These are phyloP conservation scores for Metschnikowia orientalis DNA, from an alignment of 805 yeast species.

Conservation along the genomic window DNA sequence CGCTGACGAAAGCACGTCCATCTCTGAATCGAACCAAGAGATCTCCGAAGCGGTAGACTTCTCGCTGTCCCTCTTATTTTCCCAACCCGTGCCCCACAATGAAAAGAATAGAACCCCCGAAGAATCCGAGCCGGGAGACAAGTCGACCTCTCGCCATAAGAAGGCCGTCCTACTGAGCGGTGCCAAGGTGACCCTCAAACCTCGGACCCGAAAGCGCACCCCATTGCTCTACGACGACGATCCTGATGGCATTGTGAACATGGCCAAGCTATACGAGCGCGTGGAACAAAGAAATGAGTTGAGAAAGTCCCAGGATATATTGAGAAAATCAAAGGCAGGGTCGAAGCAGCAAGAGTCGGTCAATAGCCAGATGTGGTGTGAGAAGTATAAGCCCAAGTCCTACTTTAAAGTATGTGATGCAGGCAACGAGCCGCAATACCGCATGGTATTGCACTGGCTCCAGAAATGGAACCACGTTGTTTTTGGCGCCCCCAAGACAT, in stretches of 20 bases:
- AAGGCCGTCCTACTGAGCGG: constrained; percentile 13
- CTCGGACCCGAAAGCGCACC: constrained; percentile 6
- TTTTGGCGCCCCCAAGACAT: constrained; percentile 22
- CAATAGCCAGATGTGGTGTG: constrained; percentile 28
- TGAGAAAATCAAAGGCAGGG: constrained; percentile 1
- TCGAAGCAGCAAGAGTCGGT: not conserved
- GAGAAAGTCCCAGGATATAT: constrained; percentile 5
- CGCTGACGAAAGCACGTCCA: not conserved
- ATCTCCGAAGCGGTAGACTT: constrained; percentile 1
- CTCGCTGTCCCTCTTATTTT: constrained; percentile 7
- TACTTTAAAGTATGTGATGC: constrained; percentile 39
- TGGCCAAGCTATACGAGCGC: constrained; percentile 17
- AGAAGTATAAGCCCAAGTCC: constrained; percentile 35
- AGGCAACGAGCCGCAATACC: constrained; percentile 41
- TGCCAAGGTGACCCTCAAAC: constrained; percentile 10
- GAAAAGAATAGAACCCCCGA: too few species aligned
- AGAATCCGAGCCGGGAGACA: not conserved
- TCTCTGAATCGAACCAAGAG: not conserved
- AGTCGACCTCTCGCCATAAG: constrained; percentile 3
- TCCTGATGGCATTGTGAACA: constrained; percentile 13
- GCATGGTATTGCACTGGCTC: constrained; percentile 38
- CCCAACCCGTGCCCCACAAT: not conserved
- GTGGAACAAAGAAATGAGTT: constrained; percentile 13
- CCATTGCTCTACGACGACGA: constrained; percentile 6
- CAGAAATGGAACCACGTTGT: constrained; percentile 34